These are phyloP conservation scores for Cubamyces lactineus DNA, from an alignment of 768 basidiomycete species.

Conservation along the genomic window DNA sequence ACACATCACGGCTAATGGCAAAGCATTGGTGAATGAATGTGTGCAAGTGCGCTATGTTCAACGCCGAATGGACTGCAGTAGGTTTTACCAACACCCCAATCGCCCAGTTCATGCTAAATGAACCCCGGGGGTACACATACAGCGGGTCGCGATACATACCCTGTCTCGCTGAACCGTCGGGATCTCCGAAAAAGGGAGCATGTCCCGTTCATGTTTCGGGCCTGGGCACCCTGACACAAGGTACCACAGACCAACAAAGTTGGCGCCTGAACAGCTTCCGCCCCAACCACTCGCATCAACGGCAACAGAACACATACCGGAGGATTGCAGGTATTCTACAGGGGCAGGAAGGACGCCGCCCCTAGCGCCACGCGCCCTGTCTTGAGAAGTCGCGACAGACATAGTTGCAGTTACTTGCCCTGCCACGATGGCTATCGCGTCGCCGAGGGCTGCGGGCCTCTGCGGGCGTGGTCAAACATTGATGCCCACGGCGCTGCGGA, in stretches of 20 bases:
- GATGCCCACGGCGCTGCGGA: background rate
- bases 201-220: background rate
- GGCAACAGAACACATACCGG: background rate
- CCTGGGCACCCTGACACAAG: background rate
- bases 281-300: background rate
- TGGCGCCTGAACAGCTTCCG: background rate
- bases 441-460: background rate
- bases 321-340: background rate
- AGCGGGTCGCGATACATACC: background rate
- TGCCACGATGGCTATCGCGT: background rate
- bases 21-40: background rate
- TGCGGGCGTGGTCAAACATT: background rate
- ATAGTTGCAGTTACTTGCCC: background rate
- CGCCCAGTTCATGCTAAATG: no score
- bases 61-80: background rate
- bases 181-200: background rate
- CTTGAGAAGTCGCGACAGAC: background rate
- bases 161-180: background rate
- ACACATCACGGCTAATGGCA: background rate
- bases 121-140: no score
- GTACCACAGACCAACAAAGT: background rate
- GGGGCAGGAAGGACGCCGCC: background rate
- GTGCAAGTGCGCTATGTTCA: background rate
- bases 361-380: background rate
- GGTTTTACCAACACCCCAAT: background rate